Evolutionary conservation across 1,284 basidiomycete genomes (phyloP), one percentile per base, ranked within the genome.

Genomic region (Moniliophthora roreri): DNA sequence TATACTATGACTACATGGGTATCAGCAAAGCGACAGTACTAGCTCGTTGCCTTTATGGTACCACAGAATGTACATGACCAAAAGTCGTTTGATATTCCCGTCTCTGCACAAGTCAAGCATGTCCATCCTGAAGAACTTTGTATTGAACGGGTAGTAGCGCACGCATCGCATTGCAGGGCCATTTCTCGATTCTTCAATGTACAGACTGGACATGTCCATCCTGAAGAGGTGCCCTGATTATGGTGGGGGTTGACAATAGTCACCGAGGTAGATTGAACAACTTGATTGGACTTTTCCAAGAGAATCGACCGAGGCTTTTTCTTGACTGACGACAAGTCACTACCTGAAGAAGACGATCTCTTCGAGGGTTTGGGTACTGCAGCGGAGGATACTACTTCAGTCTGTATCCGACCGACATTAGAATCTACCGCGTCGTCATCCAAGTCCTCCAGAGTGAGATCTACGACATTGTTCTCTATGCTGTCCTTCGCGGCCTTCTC

Each of bases 31-130:
- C n/a, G n/a, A n/a, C n/a, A n/a, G n/a, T 11, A 40, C 58, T 45
- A 72, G 55, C 77, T 81, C 38, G 65, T 67, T 26, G 69, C 66
- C 68, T 91, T 90, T 55, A 91, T 75, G 37, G 73, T 69, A 9
- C 89, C 89, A 63, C 91, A 93, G 56, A 76, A 79, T 13, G 70
- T 66, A 70, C 92, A 94, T 50, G 81, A 85, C 91, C 89, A 93
- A 58, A 84, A 81, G 23, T 84, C 77, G 60, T 81, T 77, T 3
- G 79, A 76, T 62, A 84, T 85, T 34, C 78, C 82, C 20, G 65
- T 68, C 64, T 84, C 79, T 13, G 83, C 82, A 56, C 91, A 93
- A n/a, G 73, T 71, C 13, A 75, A 67, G 64, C 91, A 93, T 16
- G 72, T 74, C 90, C 91, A 93, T 2, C 79, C 79, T 16, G 69